Base-by-base conservation (phyloP, 257 asterid genomes). In the Solanum etuberosum region DNA sequence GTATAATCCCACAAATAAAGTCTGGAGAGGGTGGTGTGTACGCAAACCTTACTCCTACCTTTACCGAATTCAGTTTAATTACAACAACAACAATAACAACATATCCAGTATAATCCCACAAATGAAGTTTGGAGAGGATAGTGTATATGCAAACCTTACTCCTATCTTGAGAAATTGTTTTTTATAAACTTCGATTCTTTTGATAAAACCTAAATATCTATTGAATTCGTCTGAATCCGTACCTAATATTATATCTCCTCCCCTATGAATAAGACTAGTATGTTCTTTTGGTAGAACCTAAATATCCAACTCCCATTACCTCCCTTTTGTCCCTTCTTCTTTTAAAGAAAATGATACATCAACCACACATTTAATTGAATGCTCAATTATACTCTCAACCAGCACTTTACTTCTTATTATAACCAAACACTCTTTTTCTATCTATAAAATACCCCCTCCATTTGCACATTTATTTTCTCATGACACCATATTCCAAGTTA, bases 321-420 rank as follows among this genome's bases (percentile, higher is more conserved):
- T 80, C 85, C 27, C 27, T 46, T 81, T 81, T 81, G 85, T 81
- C 85, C 40, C 68, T 48, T 46, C 40, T 20, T 21, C 29, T 78
- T 81, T 16, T 31, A 81, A 5, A 81, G 85, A 81, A 81, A 48
- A 48, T 81, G 85, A 6, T 21, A 18, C 43, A 81, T 31, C 85
- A 81, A 81, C 85, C 85, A 81, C 85, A 29, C 85, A 48, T 29
- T 48, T 81, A 29, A 29, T 81, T 29, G 29, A 81, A 81, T 51
- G 6, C 42, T 61, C 65, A 46, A 80, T 46, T 80, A 46, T 80
- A 29, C 84, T 43, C 38, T 27, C 34, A n/a, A 13, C n/a, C n/a
- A 40, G 3, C 7, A 40, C 37, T 14, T 77, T 77, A 67, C 37
- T 40, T 77, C 61, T 77, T 77, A 77, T 77, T 25, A 48, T 46